Evolutionary conservation across 345 rosid genomes (phyloP), one percentile per base, ranked within the genome.

Genomic region (Murraya paniculata): DNA sequence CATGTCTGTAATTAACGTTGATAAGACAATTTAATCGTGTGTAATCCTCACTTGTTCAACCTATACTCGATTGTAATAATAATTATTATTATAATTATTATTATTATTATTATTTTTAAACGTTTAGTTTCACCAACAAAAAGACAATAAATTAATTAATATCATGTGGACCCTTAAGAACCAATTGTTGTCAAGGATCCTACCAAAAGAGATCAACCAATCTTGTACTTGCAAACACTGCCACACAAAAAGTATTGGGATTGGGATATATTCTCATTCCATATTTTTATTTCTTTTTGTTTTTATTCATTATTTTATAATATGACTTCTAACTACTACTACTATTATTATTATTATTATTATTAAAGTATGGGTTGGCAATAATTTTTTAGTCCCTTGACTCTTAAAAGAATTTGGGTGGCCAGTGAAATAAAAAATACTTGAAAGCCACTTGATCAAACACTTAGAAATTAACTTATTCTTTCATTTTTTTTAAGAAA

Each of bases 211-310:
- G 48, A 41, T 41, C 48, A 41, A 45, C 56, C 45, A 75, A 48
- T 48, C 45, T 48, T 30, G 19, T 71, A 55, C 28, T 64, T 65
- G 33, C 53, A 61, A 74, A 74, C 59, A 27, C 77, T 74, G 59
- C 77, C 77, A 61, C 77, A 60, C 68, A 73, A 60, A 50, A 38
- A 61, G 21, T 16, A 50, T 28, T 36, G 7, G 22, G 38, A 61
- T 28, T 62, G 39, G 68, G 56, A 61, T 62, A 61, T 50, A 65
- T 53, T 60, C 25, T 45, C 45, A 2, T 64, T 64, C 13, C 19
- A 2, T 41, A 2, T 35, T 59, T 58, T 27, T 3, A 55, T 59
- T 64, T 22, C 2, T 0, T 19, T 48, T 33, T 27, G 66, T 18
- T 16, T 36, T 71, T 53, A 10, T 13, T 45, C 1, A 41, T 45